Evolutionary conservation across 208 protist genomes (phyloP).

Genomic region (Leishmania gerbilli): DNA sequence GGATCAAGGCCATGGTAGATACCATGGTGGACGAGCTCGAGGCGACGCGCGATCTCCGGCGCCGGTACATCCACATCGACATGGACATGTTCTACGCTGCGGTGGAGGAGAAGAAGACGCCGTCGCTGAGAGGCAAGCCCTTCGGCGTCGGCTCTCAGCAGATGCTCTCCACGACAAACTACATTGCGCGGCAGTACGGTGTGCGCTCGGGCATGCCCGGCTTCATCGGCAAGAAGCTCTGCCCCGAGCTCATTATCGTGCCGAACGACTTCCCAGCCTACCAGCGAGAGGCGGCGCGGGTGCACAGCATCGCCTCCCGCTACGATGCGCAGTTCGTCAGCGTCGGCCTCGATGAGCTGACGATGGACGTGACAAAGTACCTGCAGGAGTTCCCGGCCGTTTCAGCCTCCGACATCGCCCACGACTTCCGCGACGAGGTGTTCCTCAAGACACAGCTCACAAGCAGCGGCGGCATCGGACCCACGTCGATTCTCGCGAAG

Average conservation of each 20-base stretch:
- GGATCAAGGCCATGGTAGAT: conserved; percentile 53
- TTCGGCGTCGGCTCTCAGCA: conserved; percentile 92
- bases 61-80: conserved; percentile 84
- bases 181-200: conserved; percentile 95
- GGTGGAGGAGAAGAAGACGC: conserved; percentile 94
- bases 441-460: conserved; percentile 80
- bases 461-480: conserved; percentile 85
- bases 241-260: conserved; percentile 89
- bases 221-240: conserved; percentile 93
- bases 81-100: conserved; percentile 95
- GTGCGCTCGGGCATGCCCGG: conserved; percentile 96
- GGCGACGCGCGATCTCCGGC: conserved; percentile 58
- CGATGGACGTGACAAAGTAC: conserved; percentile 86
- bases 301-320: conserved; percentile 75
- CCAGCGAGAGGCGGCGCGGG: conserved; percentile 57
- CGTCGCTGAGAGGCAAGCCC: conserved; percentile 82
- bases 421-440: conserved; percentile 83
- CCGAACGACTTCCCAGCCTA: conserved; percentile 82
- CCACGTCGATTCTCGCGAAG: conserved; percentile 88
- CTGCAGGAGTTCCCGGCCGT: conserved; percentile 48
- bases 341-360: conserved; percentile 85
- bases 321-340: conserved; percentile 90
- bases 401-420: conserved; percentile 64
- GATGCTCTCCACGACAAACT: conserved; percentile 97
- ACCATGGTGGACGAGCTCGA: conserved; percentile 67